These are phyloP conservation scores for Penicillium frequentans DNA, from an alignment of 2,329 filamentous ascomycete genomes.

Conservation along the genomic window DNA sequence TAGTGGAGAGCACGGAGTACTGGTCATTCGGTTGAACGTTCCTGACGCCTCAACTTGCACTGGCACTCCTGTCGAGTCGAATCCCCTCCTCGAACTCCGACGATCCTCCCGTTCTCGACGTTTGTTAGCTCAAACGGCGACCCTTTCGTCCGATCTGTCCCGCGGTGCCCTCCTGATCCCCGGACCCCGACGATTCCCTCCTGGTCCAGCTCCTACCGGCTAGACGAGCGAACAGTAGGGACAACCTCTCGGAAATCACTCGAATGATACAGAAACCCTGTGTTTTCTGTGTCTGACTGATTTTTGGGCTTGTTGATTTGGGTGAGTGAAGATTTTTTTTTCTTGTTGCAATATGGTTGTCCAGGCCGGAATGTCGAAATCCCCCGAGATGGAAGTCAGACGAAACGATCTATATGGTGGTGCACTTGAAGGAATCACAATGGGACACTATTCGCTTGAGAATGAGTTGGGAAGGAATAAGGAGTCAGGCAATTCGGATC, in stretches of 20 bases:
- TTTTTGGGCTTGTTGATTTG: conserved; percentile 15
- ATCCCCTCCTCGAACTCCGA: conserved; percentile 39
- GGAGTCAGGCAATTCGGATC: not conserved
- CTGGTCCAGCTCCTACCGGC: conserved; percentile 40
- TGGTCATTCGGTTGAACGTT: conserved; percentile 33
- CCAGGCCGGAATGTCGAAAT: conserved; percentile 8
- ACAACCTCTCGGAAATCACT: conserved; percentile 21
- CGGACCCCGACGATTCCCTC: conserved; percentile 32
- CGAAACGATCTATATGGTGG: not conserved
- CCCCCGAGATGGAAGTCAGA: not conserved
- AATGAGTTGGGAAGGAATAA: not conserved
- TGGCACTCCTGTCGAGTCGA: conserved; percentile 41
- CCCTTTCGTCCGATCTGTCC: conserved; percentile 23
- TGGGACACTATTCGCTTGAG: not conserved
- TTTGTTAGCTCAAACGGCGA: conserved; percentile 44
- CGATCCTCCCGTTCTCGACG: conserved; percentile 34
- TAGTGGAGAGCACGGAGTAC: conserved; percentile 41
- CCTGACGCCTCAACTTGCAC: conserved; percentile 28
- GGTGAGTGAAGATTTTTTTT: conserved; percentile 16
- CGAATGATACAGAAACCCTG: conserved; percentile 18
- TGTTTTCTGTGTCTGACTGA: conserved; percentile 16
- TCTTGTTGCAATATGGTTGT: conserved; percentile 9
- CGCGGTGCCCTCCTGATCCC: conserved; percentile 33
- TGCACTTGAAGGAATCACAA: not conserved
- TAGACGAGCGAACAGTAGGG: conserved; percentile 38